phyloP scores from a whole-genome alignment of 129 eudicot species.

The Arctium lappa region DNA sequence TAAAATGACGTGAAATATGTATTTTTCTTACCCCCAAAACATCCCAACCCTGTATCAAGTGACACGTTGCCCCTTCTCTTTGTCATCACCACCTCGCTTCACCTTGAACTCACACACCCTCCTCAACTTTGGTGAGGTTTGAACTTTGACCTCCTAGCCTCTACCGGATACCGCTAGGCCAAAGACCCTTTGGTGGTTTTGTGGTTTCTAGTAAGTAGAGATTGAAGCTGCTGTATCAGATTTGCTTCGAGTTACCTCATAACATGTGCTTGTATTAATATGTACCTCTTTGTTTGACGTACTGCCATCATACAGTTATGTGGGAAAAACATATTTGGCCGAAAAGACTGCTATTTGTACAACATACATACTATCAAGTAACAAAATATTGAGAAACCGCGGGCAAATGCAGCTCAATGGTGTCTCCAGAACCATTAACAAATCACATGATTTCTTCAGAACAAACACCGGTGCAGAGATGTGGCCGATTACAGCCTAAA shows the following conservation, averaged over 20 bases:
- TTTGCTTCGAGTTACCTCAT: neutral
- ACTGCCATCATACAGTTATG: neutral
- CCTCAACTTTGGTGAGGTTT: too few species aligned
- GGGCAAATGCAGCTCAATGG: neutral
- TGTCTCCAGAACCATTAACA: constrained; percentile 10
- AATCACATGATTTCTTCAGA: constrained; percentile 4
- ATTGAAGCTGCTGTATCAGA: neutral
- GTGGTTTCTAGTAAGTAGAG: neutral
- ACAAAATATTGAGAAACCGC: neutral
- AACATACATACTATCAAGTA: neutral
- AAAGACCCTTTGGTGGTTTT: neutral
- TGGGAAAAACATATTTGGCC: neutral
- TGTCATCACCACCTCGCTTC: too few species aligned
- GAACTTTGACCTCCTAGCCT: too few species aligned
- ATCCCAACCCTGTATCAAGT: too few species aligned
- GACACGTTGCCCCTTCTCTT: too few species aligned
- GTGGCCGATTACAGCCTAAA: constrained; percentile 5
- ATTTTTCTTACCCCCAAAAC: too few species aligned
- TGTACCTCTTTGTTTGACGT: neutral
- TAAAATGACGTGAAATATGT: neutral
- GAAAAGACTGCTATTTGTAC: neutral
- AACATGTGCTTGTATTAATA: neutral
- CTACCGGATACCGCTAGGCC: neutral
- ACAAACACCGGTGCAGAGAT: neutral
- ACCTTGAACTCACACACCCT: too few species aligned